Evolutionary conservation across 371 early-diverging fungal species (phyloP).

Genomic region (Mortierella sp.): DNA sequence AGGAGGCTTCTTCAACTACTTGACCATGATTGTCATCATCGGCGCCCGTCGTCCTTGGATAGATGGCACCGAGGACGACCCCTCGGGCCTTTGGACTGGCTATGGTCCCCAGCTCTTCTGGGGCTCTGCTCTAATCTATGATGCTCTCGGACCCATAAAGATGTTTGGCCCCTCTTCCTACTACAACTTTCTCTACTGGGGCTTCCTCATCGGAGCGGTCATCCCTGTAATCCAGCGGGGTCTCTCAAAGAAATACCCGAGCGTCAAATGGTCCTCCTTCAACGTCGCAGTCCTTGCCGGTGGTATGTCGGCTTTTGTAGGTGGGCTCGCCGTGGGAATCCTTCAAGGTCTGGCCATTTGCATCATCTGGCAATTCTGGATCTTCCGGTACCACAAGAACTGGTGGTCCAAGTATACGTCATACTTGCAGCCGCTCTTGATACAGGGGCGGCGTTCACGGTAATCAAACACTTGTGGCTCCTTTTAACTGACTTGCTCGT

Average conservation of each 20-base stretch:
- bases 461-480: too few species aligned
- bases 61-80: constrained; percentile 1
- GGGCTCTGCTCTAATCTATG: constrained; percentile 46
- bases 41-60: not conserved
- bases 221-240: constrained; percentile 56
- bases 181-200: constrained; percentile 64
- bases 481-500: too few species aligned
- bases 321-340: constrained; percentile 24
- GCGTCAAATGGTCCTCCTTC: constrained; percentile 17
- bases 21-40: constrained; percentile 19
- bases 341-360: constrained; percentile 69
- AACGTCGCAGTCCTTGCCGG: constrained; percentile 16
- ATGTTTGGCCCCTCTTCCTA: constrained; percentile 70
- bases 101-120: constrained; percentile 7
- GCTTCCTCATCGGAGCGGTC: constrained; percentile 64
- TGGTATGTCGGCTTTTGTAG: constrained; percentile 13
- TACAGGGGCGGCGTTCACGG: constrained; percentile 69
- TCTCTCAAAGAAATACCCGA: constrained; percentile 21
- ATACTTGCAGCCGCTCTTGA: constrained; percentile 79
- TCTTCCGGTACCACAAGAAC: constrained; percentile 66
- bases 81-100: constrained; percentile 23
- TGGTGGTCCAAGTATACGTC: constrained; percentile 81
- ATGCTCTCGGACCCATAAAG: constrained; percentile 71
- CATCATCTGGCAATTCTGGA: constrained; percentile 71
- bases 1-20: constrained; percentile 32